Evolutionary conservation across 345 rosid genomes (phyloP).

Genomic region (Leavenworthia alabamica): DNA sequence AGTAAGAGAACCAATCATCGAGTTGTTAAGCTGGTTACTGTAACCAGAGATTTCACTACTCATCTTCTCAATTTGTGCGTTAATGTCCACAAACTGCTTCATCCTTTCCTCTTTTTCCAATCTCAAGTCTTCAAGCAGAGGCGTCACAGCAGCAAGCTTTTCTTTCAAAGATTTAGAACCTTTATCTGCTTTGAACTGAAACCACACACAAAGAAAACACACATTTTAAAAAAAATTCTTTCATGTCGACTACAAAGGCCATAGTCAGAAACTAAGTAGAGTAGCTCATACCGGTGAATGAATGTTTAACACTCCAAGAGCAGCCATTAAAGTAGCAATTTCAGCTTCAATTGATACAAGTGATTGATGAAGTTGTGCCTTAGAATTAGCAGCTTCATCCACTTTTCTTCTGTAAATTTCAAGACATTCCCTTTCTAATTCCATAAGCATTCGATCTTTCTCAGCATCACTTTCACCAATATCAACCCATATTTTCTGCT

Average conservation of each 20-base stretch:
- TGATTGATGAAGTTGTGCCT: constrained; percentile 81
- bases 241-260: not conserved
- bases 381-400: constrained; percentile 74
- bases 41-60: constrained; percentile 71
- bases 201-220: not conserved
- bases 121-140: constrained; percentile 72
- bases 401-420: constrained; percentile 86
- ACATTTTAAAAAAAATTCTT: not conserved
- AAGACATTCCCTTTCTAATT: constrained; percentile 84
- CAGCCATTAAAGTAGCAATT: constrained; percentile 75
- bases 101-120: constrained; percentile 61
- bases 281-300: constrained; percentile 22
- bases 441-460: constrained; percentile 69
- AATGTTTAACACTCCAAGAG: constrained; percentile 51
- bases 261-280: not conserved
- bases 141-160: constrained; percentile 64
- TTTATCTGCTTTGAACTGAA: constrained; percentile 54
- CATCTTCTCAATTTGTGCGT: constrained; percentile 74
- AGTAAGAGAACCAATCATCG: constrained; percentile 40
- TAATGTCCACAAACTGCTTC: constrained; percentile 69
- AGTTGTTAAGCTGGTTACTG: constrained; percentile 30
- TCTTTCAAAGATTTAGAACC: constrained; percentile 56
- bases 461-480: constrained; percentile 86
- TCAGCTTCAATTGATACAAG: constrained; percentile 90
- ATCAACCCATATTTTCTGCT: constrained; percentile 92